A percentile compares a stretch with the other conserved stretches of the same genome.
Evolutionary conservation across 331 rosid species (phyloP).

Genomic region (Acacia concinna): DNA sequence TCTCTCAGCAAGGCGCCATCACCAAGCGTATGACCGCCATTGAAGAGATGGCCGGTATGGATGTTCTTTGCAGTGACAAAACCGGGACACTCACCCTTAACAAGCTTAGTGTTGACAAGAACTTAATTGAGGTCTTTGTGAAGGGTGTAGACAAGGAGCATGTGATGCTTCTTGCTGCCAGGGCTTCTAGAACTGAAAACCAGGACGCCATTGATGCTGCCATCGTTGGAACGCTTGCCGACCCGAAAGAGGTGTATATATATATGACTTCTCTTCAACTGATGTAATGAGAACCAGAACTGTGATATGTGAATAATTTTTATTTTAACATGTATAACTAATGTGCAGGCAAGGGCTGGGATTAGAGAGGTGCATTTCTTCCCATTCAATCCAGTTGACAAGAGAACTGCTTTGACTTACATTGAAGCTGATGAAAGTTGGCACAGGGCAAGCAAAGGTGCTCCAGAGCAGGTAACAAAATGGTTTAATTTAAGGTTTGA

Average conservation of each 20-base stretch:
- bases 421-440: slow-evolving; percentile 70
- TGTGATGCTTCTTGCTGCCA: slow-evolving; percentile 85
- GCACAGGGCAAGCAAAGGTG: slow-evolving; percentile 99
- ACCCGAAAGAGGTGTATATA: slow-evolving; percentile 80
- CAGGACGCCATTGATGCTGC: slow-evolving; percentile 99
- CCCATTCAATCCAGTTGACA: slow-evolving; percentile 95
- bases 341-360: slow-evolving; percentile 85
- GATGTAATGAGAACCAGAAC: background rate
- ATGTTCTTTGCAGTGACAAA: slow-evolving; percentile 98
- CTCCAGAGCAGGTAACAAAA: slow-evolving; percentile 94
- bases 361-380: slow-evolving; percentile 83
- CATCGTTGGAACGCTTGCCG: slow-evolving; percentile 98
- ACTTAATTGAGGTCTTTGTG: slow-evolving; percentile 78
- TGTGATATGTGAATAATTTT: background rate
- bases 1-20: slow-evolving; percentile 97
- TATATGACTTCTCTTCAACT: background rate
- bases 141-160: slow-evolving; percentile 87
- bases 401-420: slow-evolving; percentile 99
- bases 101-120: slow-evolving; percentile 86
- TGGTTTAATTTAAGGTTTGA: slow-evolving; percentile 10
- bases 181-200: slow-evolving; percentile 91
- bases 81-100: slow-evolving; percentile 97
- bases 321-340: slow-evolving; percentile 11
- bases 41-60: slow-evolving; percentile 99
- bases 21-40: slow-evolving; percentile 99